Evolutionary conservation across 176 grass and related monocot genomes (phyloP).

Genomic region (Saccharum officinarum): DNA sequence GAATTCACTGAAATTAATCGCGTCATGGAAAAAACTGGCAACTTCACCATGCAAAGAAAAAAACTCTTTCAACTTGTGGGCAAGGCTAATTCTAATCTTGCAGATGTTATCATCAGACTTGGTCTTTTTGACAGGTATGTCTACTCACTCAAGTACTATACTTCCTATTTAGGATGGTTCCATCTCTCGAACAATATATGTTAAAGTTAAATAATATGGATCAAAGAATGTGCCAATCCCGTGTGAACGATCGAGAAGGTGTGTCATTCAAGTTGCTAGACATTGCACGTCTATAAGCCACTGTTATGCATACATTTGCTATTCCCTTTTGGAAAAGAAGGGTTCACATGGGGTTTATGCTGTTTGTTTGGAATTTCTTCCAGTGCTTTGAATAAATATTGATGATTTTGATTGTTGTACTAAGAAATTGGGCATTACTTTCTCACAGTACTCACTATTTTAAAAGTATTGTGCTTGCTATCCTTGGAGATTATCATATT

Average conservation of each 20-base stretch:
- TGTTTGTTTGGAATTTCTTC: slow-evolving; percentile 12
- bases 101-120: slow-evolving; percentile 87
- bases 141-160: background rate
- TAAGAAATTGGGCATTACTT: background rate
- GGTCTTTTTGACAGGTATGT: slow-evolving; percentile 92
- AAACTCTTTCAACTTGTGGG: slow-evolving; percentile 99
- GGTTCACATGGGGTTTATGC: background rate
- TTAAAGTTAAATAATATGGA: slow-evolving; percentile 6
- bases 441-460: background rate
- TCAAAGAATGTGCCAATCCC: background rate
- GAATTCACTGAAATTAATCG: slow-evolving; percentile 98
- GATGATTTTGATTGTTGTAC: background rate
- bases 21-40: slow-evolving; percentile 87
- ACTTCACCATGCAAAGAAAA: slow-evolving; percentile 92
- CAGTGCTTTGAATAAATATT: slow-evolving; percentile 15
- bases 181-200: background rate
- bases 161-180: background rate
- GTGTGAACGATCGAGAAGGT: background rate
- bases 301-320: background rate
- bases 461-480: background rate
- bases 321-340: background rate
- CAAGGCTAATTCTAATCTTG: slow-evolving; percentile 90
- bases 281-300: slow-evolving; percentile 8
- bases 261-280: slow-evolving; percentile 7
- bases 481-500: background rate